A percentile compares a stretch with the other conserved stretches of the same genome.
Conservation (phyloP, 2,329 filamentous ascomycete genomes). For the Aspergillus amoenus region DNA sequence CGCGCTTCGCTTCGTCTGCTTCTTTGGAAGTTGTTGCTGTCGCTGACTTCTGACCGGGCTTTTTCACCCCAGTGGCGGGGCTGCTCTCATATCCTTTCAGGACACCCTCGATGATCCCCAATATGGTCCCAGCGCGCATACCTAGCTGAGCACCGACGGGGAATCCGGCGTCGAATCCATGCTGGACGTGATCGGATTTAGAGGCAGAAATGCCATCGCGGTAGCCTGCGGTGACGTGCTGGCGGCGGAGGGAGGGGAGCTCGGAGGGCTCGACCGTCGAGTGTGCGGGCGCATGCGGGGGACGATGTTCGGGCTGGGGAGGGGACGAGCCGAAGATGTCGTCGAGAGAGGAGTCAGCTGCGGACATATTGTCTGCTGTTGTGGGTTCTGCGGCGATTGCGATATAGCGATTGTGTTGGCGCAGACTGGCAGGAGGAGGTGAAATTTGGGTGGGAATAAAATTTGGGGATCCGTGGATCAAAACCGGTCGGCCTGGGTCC, state of each 20-base stretch:
- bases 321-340: constrained; percentile 46
- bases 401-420: not conserved
- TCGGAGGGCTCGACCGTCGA: constrained; percentile 58
- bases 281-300: not conserved
- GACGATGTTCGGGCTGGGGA: constrained; percentile 11
- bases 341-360: constrained; percentile 32
- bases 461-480: not conserved
- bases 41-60: constrained; percentile 21
- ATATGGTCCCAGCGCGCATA: constrained; percentile 67
- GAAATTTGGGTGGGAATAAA: not conserved
- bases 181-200: constrained; percentile 75
- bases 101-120: constrained; percentile 77
- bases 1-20: constrained; percentile 18
- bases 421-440: not conserved
- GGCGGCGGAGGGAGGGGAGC: constrained; percentile 69
- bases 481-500: no score
- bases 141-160: constrained; percentile 80
- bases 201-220: constrained; percentile 78
- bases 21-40: constrained; percentile 5
- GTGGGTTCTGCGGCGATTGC: not conserved
- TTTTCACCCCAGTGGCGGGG: constrained; percentile 26
- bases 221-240: constrained; percentile 84
- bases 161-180: constrained; percentile 90
- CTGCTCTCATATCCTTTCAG: constrained; percentile 36
- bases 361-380: constrained; percentile 7